Evolutionary conservation across 768 basidiomycete species (phyloP), one percentile per base, ranked within the genome.

Genomic region (Termitomyces sp.): DNA sequence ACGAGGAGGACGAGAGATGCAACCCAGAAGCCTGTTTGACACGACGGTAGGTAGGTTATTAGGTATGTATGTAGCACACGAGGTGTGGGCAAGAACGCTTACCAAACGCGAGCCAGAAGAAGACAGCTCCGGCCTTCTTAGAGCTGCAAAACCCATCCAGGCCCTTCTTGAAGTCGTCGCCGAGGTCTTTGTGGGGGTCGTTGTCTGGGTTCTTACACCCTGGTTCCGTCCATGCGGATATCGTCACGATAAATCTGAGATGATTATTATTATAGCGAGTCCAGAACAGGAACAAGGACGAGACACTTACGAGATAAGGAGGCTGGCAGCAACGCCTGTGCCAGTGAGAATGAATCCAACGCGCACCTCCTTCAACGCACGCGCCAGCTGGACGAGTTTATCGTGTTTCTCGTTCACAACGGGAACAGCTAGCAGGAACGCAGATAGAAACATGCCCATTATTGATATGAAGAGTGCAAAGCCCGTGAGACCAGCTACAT

Each of bases 71-170:
- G 34, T 3, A 7, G 31, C 1, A 31, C 20, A 52, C 14, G 27
- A 52, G 42, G 31, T 48, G 18, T 10, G 43, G 18, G 7, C 36
- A 50, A 6, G 22, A 32, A 18, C 8, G 76, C 85, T 47, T 63
- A 91, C 92, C 78, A 55, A 92, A 90, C 1, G 83, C 76, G 9
- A 93, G 69, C 94, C 94, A 96, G 68, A 94, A 88, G 72, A 98
- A 97, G 46, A 95, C 83, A 5, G 84, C 84, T 0, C 83, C 91
- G 2, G 94, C 94, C 65, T 92, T 94, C 75, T 97, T 98, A 7
- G 94, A 95, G 61, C 78, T 84, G 71, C 94, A 98, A 90, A 92
- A 97, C 0, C 89, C 84, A 4, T 79, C 72, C 2, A 98, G 76
- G 20, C 76, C 91, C 4, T 77, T 76, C 61, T 80, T 79, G 69